Base-by-base conservation (phyloP, 2,329 filamentous ascomycete species). In the Aspergillaceae sp. region DNA sequence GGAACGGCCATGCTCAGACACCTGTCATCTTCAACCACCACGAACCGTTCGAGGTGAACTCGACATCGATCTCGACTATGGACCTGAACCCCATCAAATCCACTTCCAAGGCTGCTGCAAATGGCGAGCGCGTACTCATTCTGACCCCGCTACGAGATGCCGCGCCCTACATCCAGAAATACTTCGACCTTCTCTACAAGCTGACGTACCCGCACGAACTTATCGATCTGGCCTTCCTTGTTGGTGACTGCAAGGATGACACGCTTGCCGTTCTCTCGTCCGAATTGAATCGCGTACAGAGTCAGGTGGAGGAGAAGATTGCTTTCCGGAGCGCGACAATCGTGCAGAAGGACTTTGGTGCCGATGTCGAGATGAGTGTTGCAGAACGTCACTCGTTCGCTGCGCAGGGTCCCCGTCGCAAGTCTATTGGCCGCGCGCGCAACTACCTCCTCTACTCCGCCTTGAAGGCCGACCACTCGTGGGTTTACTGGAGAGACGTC, bases 401-500 rank as follows among this genome's bases (percentile, higher is more conserved):
- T 48, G 89, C 87, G 2, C 92, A 98, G 63, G 92, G 84, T 1
- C 90, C 91, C 4, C 81, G 92, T 52, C 82, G 92, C 54, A 97
- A 91, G 71, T 82, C 84, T 33, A 90, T 98, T 79, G 92, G 86
- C 40, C 82, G 78, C 56, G 92, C 92, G 29, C 81, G 92, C 57
- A 98, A 98, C 67, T 98, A 94, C 67, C 76, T 98, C 19, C 79
- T 98, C 2, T 80, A 82, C 30, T 76, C 87, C 0, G 84, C 92
- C 3, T 65, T 98, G 59, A 94, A 94, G 72, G 82, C 89, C 0
- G 89, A 97, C 51, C 92, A 98, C 65, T 91, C 89, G 6, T 98
- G 92, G 92, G 90, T 97, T 6, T 97, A 96, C 68, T 98, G 92
- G 92, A 82, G 92, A 49, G 92, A 98, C 65, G 90, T 95, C 42